These are phyloP conservation scores for Aspergillus sp. DNA, from an alignment of 2,329 filamentous ascomycete species.

Conservation along the genomic window DNA sequence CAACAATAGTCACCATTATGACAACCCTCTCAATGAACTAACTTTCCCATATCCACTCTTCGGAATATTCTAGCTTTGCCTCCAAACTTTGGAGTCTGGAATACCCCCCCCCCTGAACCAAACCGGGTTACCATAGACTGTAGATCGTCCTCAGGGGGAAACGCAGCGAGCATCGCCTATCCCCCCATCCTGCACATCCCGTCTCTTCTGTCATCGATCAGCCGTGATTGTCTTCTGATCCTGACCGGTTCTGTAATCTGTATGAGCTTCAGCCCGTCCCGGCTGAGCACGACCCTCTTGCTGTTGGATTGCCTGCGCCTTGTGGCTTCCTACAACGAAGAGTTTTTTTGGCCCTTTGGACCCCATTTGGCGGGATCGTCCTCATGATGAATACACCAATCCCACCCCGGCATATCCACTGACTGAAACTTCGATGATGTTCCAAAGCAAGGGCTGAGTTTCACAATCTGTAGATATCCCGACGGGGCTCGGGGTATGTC, in stretches of 20 bases:
- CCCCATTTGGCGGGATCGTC: not conserved
- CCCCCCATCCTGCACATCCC: not conserved
- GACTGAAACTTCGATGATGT: not conserved
- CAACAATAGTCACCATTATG: not conserved
- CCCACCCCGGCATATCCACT: not conserved
- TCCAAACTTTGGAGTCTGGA: not conserved
- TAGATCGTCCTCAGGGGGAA: slow-evolving; percentile 2
- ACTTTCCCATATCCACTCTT: not conserved
- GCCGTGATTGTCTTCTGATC: slow-evolving; percentile 5
- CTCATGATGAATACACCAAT: not conserved
- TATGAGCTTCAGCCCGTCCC: not conserved
- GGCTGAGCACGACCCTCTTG: not conserved
- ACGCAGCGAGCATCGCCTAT: not conserved
- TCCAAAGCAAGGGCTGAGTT: not conserved
- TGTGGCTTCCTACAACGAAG: not conserved
- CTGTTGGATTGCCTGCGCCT: not conserved
- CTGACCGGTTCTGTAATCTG: not conserved
- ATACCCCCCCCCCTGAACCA: slow-evolving; percentile 8
- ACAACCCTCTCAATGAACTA: not conserved
- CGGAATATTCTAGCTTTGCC: not conserved
- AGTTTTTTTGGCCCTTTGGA: not conserved
- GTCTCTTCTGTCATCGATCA: slow-evolving; percentile 1
- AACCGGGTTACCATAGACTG: not conserved
- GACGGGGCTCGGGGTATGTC: not conserved
- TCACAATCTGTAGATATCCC: not conserved